Conservation (phyloP, 139 green algal species). For the Coelastrella sp. region DNA sequence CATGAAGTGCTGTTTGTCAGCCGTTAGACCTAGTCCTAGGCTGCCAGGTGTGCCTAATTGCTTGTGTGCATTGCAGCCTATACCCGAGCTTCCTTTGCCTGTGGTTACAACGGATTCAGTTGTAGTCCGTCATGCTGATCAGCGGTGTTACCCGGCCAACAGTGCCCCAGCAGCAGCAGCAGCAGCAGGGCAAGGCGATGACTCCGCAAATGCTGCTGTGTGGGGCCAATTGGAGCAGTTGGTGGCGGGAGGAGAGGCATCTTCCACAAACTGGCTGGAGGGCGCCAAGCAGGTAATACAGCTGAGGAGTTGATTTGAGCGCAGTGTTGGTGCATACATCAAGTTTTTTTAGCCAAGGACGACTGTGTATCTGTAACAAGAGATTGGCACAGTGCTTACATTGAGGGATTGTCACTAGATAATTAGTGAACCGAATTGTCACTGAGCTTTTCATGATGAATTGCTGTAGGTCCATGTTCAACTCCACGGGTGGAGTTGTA, state of each 20-base stretch:
- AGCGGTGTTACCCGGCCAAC: constrained; percentile 49
- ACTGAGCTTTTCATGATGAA: no score
- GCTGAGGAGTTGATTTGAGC: not conserved
- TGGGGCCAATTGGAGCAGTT: constrained; percentile 71
- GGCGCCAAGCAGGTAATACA: constrained; percentile 57
- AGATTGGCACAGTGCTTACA: no score
- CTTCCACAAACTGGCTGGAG: constrained; percentile 62
- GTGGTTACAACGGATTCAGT: constrained; percentile 69
- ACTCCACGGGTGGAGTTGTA: no score
- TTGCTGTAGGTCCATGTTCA: no score
- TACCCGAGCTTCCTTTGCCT: constrained; percentile 77
- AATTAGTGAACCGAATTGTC: no score
- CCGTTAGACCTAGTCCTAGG: no score
- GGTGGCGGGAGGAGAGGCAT: constrained; percentile 40
- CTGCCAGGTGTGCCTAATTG: no score
- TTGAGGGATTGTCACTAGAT: no score
- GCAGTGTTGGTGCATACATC: not conserved
- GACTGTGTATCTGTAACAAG: no score
- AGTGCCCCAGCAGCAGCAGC: not conserved
- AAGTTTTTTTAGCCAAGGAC: no score
- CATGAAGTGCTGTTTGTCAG: not conserved
- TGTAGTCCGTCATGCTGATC: constrained; percentile 74
- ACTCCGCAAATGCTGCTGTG: not conserved
- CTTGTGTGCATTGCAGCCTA: not conserved
- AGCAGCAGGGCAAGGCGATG: not conserved